Base-by-base conservation (phyloP, 495 filamentous ascomycete species). In the Penicillium nucicola region DNA sequence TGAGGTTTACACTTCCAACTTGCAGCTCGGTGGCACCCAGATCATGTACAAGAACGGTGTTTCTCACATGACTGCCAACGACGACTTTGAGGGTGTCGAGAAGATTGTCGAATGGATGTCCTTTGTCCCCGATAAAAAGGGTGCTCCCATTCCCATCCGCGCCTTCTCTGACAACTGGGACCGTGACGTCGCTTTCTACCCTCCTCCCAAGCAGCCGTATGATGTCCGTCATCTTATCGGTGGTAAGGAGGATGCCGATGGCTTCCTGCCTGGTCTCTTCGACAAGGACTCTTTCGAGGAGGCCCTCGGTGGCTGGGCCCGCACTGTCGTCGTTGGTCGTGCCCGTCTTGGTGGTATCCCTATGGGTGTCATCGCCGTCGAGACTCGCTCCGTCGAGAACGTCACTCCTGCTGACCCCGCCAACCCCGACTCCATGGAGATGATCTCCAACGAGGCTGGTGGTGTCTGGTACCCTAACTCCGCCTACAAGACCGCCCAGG, bases 1-100 rank as follows among this genome's bases (percentile, higher is more conserved):
- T 54, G 95, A 98, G 74, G 92, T 98, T 14, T 98, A 98, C 79
- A 96, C 93, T 38, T 97, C 93, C 30, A 98, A 98, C 80, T 71
- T 98, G 53, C 93, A 98, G 77, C 88, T 98, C 53, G 93, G 93
- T 83, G 93, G 93, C 59, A 97, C 93, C 34, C 93, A 98, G 75
- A 98, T 98, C 80, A 98, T 98, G 93, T 97, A 98, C 83, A 92
- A 86, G 76, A 98, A 98, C 66, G 93, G 93, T 81, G 95, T 98
- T 20, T 97, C 95, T 8, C 93, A 98, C 76, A 88, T 97, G 86
- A 97, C 92, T 53, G 93, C 93, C 64, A 88, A 85, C 61, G 93
- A 98, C 66, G 93, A 98, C 78, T 97, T 97, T 51, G 90, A 90
- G 54, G 93, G 93, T 80, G 90, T 98, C 12, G 86, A 88, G 71